phyloP scores from a whole-genome alignment of 2,329 filamentous ascomycete genomes.

The Aspergillus sp. region DNA sequence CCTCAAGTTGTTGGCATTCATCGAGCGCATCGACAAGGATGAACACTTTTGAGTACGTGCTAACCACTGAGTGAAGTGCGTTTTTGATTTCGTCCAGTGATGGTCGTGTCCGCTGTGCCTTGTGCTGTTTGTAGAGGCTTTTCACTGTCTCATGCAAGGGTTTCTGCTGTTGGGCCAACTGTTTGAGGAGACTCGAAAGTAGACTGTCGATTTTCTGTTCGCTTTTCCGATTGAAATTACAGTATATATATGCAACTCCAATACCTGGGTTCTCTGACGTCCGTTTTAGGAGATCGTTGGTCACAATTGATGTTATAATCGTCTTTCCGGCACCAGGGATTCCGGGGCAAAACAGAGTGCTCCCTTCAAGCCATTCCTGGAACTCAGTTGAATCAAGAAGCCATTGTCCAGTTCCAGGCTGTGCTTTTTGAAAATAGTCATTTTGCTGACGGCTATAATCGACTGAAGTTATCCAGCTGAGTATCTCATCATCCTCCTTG shows the following conservation, averaged over 20 bases:
- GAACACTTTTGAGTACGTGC: constrained; percentile 5
- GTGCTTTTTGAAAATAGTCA: background rate
- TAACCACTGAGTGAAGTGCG: background rate
- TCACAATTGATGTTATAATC: constrained; percentile 37
- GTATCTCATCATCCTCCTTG: no score
- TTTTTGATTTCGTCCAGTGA: constrained; percentile 6
- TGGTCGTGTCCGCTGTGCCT: constrained; percentile 3
- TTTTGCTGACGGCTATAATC: background rate
- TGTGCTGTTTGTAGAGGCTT: constrained; percentile 9
- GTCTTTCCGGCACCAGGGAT: constrained; percentile 50
- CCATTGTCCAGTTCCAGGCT: background rate
- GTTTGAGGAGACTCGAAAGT: background rate
- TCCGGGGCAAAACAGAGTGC: constrained; percentile 42
- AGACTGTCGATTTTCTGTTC: background rate
- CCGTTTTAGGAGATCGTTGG: constrained; percentile 34
- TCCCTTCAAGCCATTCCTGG: constrained; percentile 2
- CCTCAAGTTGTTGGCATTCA: constrained; percentile 10
- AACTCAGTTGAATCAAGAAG: background rate
- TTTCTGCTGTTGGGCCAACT: background rate
- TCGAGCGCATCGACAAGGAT: constrained; percentile 18
- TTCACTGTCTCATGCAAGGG: background rate
- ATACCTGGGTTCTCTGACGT: constrained; percentile 11
- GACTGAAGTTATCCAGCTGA: background rate
- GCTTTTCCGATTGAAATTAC: background rate
- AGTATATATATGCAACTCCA: background rate